phyloP scores from a whole-genome alignment of 2,329 filamentous ascomycete genomes.

The Tolypocladium ovalisporum region DNA sequence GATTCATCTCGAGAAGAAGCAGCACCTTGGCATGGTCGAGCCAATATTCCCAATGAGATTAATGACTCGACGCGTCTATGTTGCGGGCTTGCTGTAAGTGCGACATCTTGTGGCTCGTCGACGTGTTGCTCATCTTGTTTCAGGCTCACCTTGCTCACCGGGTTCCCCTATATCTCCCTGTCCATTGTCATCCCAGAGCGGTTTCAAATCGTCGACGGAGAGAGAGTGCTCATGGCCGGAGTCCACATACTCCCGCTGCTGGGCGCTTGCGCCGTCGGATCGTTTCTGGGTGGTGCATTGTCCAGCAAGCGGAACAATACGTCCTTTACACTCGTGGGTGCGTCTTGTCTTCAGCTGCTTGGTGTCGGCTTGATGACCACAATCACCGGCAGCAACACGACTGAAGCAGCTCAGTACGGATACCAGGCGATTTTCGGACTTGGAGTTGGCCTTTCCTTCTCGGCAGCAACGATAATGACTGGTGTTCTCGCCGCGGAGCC shows the following conservation, averaged over 20 bases:
- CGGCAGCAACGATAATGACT: constrained; percentile 45
- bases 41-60: constrained; percentile 44
- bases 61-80: constrained; percentile 36
- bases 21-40: constrained; percentile 29
- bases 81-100: constrained; percentile 37
- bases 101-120: not conserved
- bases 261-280: constrained; percentile 43
- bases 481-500: constrained; percentile 36
- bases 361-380: constrained; percentile 40
- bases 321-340: constrained; percentile 36
- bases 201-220: constrained; percentile 47
- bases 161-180: constrained; percentile 47
- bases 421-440: constrained; percentile 47
- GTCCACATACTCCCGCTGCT: constrained; percentile 49
- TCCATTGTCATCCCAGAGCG: constrained; percentile 48
- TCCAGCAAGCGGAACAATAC: constrained; percentile 45
- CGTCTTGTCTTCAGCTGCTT: constrained; percentile 39
- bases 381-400: constrained; percentile 19
- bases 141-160: constrained; percentile 45
- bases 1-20: constrained; percentile 26
- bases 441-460: constrained; percentile 47
- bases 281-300: constrained; percentile 41
- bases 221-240: constrained; percentile 42
- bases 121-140: not conserved
- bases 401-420: constrained; percentile 34